A percentile compares a stretch with the other conserved stretches of the same genome.
phyloP scores from a whole-genome alignment of 108 stramenopile genomes.

The Fragilariopsis cylindrus region DNA sequence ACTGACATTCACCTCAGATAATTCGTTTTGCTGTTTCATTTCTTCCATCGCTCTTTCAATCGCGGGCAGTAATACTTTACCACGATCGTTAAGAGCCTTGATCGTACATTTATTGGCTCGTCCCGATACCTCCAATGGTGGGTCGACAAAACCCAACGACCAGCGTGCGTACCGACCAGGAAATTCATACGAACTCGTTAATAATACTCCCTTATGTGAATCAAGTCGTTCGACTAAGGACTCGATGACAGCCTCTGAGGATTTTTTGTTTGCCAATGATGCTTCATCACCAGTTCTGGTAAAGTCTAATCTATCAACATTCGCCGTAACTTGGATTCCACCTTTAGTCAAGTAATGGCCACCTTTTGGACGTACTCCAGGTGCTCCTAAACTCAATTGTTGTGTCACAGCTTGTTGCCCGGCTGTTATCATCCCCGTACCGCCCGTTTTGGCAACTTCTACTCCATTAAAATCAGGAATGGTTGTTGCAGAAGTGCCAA shows the following conservation, averaged over 20 bases:
- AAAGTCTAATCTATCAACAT: constrained; percentile 61
- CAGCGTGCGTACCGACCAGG: constrained; percentile 94
- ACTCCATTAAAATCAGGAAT: constrained; percentile 54
- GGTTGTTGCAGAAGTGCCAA: constrained; percentile 4
- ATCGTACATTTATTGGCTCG: constrained; percentile 81
- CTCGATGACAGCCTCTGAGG: constrained; percentile 71
- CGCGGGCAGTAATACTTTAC: constrained; percentile 75
- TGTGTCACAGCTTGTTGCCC: constrained; percentile 61
- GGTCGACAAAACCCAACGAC: constrained; percentile 93
- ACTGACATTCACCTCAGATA: constrained; percentile 45
- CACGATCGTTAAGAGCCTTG: constrained; percentile 83
- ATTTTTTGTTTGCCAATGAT: constrained; percentile 18
- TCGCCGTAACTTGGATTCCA: constrained; percentile 83
- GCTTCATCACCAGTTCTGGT: constrained; percentile 23
- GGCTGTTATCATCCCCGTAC: constrained; percentile 58
- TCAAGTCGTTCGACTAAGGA: constrained; percentile 86
- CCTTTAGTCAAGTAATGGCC: constrained; percentile 86
- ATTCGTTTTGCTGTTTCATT: constrained; percentile 50
- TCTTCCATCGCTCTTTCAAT: constrained; percentile 77
- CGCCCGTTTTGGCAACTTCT: constrained; percentile 62
- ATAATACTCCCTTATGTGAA: constrained; percentile 78
- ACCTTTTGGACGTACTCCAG: constrained; percentile 71
- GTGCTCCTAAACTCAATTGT: constrained; percentile 75
- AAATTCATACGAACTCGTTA: constrained; percentile 93
- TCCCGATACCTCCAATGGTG: constrained; percentile 90